phyloP scores from a whole-genome alignment of 257 asterid species.

The Primulina huaijiensis region DNA sequence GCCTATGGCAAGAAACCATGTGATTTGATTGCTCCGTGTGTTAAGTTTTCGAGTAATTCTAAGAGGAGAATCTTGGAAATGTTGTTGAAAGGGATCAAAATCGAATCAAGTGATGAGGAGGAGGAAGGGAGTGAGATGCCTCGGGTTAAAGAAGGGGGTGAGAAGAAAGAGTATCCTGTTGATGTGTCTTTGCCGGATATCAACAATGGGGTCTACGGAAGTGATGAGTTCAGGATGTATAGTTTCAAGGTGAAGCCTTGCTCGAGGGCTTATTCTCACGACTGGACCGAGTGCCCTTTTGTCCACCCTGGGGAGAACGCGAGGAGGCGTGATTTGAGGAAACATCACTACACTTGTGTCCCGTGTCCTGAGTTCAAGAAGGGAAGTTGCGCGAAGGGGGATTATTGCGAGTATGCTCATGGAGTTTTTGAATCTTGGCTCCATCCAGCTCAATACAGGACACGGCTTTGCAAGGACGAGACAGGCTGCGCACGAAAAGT shows the following conservation, averaged over 20 bases:
- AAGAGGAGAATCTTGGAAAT: slow-evolving; percentile 52
- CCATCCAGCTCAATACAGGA: slow-evolving; percentile 89
- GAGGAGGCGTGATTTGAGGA: slow-evolving; percentile 60
- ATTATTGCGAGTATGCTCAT: slow-evolving; percentile 80
- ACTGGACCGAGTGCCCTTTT: slow-evolving; percentile 57
- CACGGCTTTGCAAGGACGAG: slow-evolving; percentile 65
- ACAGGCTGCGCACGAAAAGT: slow-evolving; percentile 77
- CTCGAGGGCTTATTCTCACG: slow-evolving; percentile 56
- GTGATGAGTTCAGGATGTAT: slow-evolving; percentile 55
- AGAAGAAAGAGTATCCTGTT: slow-evolving; percentile 70
- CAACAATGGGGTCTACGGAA: slow-evolving; percentile 41
- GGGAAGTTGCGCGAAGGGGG: slow-evolving; percentile 66
- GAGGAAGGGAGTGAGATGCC: slow-evolving; percentile 31
- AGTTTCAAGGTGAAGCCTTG: slow-evolving; percentile 56
- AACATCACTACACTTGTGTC: slow-evolving; percentile 64
- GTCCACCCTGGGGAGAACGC: slow-evolving; percentile 63
- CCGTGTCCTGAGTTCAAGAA: slow-evolving; percentile 96
- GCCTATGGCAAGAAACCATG: slow-evolving; percentile 59
- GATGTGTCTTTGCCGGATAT: slow-evolving; percentile 55
- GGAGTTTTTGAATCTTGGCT: slow-evolving; percentile 97
- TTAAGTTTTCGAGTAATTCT: slow-evolving; percentile 32
- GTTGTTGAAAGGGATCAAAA: slow-evolving; percentile 49
- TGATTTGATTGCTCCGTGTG: slow-evolving; percentile 51
- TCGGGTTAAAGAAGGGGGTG: slow-evolving; percentile 31
- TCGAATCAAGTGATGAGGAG: slow-evolving; percentile 22